These are phyloP conservation scores for Quercus berberidifolia DNA, from an alignment of 306 rosid genomes.

Conservation along the genomic window DNA sequence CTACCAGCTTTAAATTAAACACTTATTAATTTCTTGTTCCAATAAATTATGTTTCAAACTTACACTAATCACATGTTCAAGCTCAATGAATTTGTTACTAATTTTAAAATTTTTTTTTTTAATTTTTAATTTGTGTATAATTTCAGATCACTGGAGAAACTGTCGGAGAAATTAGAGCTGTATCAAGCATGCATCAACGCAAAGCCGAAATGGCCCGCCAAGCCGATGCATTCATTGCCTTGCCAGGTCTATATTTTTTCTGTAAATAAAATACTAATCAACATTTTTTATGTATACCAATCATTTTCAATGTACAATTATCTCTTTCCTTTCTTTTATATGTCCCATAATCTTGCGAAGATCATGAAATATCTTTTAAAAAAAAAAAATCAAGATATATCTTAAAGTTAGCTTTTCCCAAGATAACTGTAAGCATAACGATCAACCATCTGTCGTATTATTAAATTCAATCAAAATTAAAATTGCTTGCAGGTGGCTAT, in stretches of 20 bases:
- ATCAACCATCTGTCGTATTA: neutral
- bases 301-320: neutral
- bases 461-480: neutral
- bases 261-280: too few relatives aligned
- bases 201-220: constrained; percentile 95
- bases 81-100: neutral
- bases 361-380: too few relatives aligned
- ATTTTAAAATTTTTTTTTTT: neutral
- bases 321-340: neutral
- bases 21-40: neutral
- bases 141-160: constrained; percentile 78
- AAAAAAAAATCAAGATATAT: neutral
- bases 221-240: constrained; percentile 90
- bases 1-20: too few relatives aligned
- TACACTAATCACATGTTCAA: neutral
- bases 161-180: constrained; percentile 87
- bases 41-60: neutral
- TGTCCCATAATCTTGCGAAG: neutral
- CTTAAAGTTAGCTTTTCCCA: neutral
- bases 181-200: constrained; percentile 91
- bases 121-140: neutral
- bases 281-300: neutral
- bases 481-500: constrained; percentile 59
- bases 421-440: neutral
- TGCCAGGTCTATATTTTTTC: constrained; percentile 53